These are phyloP conservation scores for Mycena epipterygia DNA, from an alignment of 768 basidiomycete species.

Conservation along the genomic window DNA sequence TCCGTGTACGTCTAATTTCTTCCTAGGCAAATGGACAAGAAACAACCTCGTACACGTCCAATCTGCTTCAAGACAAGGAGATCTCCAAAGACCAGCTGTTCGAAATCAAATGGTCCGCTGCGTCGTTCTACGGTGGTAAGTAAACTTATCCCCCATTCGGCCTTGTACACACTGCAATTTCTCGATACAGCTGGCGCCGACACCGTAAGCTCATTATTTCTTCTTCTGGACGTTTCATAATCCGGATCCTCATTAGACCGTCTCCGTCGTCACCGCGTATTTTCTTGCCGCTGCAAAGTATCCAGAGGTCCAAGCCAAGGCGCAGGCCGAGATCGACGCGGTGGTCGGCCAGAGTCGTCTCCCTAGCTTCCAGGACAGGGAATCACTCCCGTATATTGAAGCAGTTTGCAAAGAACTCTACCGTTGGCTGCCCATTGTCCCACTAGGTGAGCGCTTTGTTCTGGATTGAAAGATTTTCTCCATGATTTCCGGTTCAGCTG, in stretches of 20 bases:
- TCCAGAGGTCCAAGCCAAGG: slow-evolving; percentile 54
- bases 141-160: neutral
- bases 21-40: slow-evolving; percentile 47
- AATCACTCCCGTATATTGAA: slow-evolving; percentile 56
- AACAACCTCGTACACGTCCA: slow-evolving; percentile 47
- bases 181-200: slow-evolving; percentile 54
- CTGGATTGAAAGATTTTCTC: neutral
- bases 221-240: neutral
- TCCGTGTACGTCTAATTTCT: slow-evolving; percentile 18
- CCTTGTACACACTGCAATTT: neutral
- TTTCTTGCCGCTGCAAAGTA: slow-evolving; percentile 56
- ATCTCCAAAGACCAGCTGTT: slow-evolving; percentile 49
- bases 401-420: slow-evolving; percentile 54
- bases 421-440: slow-evolving; percentile 44
- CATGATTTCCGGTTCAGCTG: slow-evolving; percentile 26
- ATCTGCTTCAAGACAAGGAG: slow-evolving; percentile 48
- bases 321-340: slow-evolving; percentile 58
- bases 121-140: slow-evolving; percentile 58
- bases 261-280: slow-evolving; percentile 53
- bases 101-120: slow-evolving; percentile 60
- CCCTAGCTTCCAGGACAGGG: slow-evolving; percentile 55
- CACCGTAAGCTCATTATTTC: slow-evolving; percentile 41
- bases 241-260: slow-evolving; percentile 46
- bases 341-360: slow-evolving; percentile 58
- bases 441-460: neutral